Evolutionary conservation across 495 filamentous ascomycete species (phyloP).

Genomic region (Aspergillus sclerotioniger): DNA sequence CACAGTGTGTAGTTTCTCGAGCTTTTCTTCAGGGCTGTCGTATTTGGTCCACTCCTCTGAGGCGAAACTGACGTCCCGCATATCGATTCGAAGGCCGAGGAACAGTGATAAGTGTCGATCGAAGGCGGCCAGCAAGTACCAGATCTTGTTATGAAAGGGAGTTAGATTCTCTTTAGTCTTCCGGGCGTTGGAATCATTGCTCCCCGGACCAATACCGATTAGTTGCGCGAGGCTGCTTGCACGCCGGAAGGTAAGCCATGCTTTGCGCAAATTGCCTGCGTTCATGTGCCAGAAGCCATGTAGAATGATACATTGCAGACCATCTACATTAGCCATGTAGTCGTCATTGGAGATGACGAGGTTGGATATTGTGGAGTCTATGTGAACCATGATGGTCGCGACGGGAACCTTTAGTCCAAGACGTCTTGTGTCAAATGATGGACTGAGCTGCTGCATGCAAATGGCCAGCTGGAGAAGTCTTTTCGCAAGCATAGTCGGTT

Average conservation of each 20-base stretch:
- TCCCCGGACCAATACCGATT: background rate
- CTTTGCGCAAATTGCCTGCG: slow-evolving; percentile 1
- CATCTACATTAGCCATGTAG: background rate
- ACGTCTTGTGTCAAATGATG: background rate
- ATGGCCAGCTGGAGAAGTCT: slow-evolving; percentile 1
- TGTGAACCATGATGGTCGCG: background rate
- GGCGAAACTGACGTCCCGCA: background rate
- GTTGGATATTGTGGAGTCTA: background rate
- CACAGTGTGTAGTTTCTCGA: background rate
- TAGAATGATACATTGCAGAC: slow-evolving; percentile 2
- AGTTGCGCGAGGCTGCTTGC: background rate
- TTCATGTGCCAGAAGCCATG: background rate
- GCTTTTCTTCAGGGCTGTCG: slow-evolving; percentile 1
- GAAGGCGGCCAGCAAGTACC: background rate
- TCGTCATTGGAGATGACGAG: slow-evolving; percentile 4
- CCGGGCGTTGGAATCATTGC: background rate
- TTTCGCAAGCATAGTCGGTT: background rate
- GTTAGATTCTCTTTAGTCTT: background rate
- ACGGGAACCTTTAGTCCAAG: background rate
- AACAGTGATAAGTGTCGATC: background rate
- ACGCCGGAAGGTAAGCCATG: slow-evolving; percentile 4
- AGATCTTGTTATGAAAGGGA: background rate
- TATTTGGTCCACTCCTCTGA: background rate
- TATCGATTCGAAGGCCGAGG: slow-evolving; percentile 4
- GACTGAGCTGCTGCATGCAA: slow-evolving; percentile 4